phyloP scores from a whole-genome alignment of 2,329 filamentous ascomycete species.

The Aspergillus ustus region DNA sequence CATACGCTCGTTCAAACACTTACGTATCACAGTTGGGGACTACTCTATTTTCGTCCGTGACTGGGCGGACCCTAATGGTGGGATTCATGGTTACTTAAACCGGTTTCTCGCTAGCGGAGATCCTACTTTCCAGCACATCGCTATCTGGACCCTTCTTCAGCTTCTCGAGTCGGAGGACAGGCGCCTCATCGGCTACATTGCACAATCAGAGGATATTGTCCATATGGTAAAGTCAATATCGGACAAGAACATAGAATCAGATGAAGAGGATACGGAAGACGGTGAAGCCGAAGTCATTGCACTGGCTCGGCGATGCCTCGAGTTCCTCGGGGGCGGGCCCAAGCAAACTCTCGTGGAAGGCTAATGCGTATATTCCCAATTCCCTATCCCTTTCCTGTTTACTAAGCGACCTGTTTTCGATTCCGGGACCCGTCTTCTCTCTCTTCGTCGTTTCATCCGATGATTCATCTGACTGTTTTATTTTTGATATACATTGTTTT shows the following conservation, averaged over 20 bases:
- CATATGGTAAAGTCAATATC: conserved; percentile 90
- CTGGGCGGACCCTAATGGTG: conserved; percentile 89
- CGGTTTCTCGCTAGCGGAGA: conserved; percentile 94
- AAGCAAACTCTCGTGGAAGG: conserved; percentile 82
- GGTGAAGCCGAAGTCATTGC: conserved; percentile 92
- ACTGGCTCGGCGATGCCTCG: conserved; percentile 85
- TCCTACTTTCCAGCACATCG: conserved; percentile 97
- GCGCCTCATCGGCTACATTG: conserved; percentile 83
- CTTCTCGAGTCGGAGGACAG: conserved; percentile 94
- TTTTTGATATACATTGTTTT: conserved; percentile 23
- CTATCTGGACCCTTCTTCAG: conserved; percentile 96
- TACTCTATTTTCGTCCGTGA: conserved; percentile 95
- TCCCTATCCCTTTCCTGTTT: conserved; percentile 9
- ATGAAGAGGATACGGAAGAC: conserved; percentile 84
- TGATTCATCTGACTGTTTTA: conserved; percentile 8
- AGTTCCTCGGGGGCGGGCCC: conserved; percentile 77
- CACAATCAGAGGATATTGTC: conserved; percentile 87
- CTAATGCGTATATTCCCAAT: conserved; percentile 41
- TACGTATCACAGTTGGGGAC: conserved; percentile 73
- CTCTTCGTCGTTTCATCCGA: conserved; percentile 16
- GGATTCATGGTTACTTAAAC: conserved; percentile 92
- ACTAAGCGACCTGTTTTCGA: conserved; percentile 18
- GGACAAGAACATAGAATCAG: conserved; percentile 83
- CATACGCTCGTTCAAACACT: conserved; percentile 16
- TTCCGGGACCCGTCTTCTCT: conserved; percentile 24